phyloP scores from a whole-genome alignment of 208 protist species.

The Tritrichomonas musculus region DNA sequence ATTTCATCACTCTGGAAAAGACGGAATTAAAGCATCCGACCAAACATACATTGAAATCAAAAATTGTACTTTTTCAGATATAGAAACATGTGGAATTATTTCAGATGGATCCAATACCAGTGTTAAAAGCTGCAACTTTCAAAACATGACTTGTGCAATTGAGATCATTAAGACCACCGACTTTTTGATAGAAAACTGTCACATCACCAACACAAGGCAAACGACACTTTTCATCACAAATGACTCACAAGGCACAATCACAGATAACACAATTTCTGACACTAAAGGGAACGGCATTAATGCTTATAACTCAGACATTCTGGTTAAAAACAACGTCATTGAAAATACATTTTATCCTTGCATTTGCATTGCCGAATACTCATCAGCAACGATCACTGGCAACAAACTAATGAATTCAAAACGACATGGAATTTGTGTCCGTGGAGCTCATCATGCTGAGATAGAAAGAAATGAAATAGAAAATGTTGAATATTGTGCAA shows the following conservation, averaged over 20 bases:
- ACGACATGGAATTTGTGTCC: too few species aligned
- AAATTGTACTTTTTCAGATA: background rate
- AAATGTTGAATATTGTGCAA: too few species aligned
- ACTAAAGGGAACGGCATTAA: background rate
- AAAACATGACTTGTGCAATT: background rate
- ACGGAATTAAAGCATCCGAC: background rate
- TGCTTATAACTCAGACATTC: background rate
- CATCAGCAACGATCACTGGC: too few species aligned
- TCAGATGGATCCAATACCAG: background rate
- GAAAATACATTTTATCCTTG: too few species aligned
- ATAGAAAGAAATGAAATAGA: too few species aligned
- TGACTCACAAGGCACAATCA: background rate
- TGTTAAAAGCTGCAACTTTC: background rate
- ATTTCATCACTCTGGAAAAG: background rate
- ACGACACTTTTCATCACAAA: background rate
- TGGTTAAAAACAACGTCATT: too few species aligned
- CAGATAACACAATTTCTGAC: background rate
- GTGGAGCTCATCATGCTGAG: too few species aligned
- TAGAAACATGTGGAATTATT: background rate
- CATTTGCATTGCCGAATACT: too few species aligned
- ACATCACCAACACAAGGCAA: background rate
- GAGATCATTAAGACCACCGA: background rate
- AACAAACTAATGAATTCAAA: too few species aligned
- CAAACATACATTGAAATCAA: background rate
- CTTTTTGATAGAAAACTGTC: background rate